Evolutionary conservation across 2,329 filamentous ascomycete genomes (phyloP), one percentile per base, ranked within the genome.

Genomic region (Aspergillus sp.): DNA sequence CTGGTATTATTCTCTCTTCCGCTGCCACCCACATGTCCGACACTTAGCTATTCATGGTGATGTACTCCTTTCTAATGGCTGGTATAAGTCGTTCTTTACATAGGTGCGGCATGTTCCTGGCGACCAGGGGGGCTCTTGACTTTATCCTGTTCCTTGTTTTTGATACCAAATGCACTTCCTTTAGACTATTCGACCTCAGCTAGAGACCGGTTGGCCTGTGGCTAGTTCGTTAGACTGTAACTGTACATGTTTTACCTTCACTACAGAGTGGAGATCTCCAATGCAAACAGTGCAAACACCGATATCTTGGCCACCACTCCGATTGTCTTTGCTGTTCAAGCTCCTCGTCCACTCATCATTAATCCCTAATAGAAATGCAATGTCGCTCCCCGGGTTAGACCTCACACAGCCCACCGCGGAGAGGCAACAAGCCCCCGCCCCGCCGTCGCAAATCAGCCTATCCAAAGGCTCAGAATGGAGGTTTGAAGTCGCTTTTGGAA

Each of bases 341-440:
- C 22, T 8, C 8, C 22, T 24, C 22, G n/a, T 8, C n/a, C 8
- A 8, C 22, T 24, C 2, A 24, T 24, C 3, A 26, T 12, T 16
- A 8, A 15, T 32, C n/a, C 4, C 7, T 12, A 8, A 24, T 33
- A 41, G 43, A 25, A 41, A 49, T 52, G 47, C 49, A 40, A 84
- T 84, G 80, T 83, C 80, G 48, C 80, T 85, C 55, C 80, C 80
- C 46, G 80, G 80, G 49, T 63, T 85, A 58, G 80, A 80, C 47
- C 75, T 83, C 53, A 74, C 79, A 33, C 72, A 74, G 39, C 66
- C 71, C 40, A 66, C 74, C 50, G 76, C 78, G 60, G 61, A 61
- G 37, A 49, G 49, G 32, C 44, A 48, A 17, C 49, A 49, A 38
- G 53, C 50, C 24, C 48, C 57, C 40, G 58, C 63, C 29, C 57